Percentiles rank a stretch among this genome's conserved stretches.
phyloP scores from a whole-genome alignment of 2,329 filamentous ascomycete species.

The Colletotrichum sp. region DNA sequence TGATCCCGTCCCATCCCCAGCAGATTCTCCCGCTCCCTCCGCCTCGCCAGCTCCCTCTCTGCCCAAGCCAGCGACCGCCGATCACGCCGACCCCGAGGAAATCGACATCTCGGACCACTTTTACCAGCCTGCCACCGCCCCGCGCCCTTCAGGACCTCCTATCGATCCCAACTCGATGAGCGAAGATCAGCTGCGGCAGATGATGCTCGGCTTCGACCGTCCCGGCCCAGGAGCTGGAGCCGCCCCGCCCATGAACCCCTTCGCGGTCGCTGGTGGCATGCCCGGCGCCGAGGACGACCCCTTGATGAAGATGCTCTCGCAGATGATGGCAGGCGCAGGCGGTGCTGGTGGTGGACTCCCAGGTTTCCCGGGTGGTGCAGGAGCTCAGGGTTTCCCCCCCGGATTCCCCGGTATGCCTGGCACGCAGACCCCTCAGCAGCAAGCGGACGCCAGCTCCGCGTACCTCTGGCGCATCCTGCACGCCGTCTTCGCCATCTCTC shows the following conservation, averaged over 20 bases:
- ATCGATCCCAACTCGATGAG: slow-evolving; percentile 42
- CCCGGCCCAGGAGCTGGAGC: slow-evolving; percentile 25
- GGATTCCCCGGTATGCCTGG: slow-evolving; percentile 31
- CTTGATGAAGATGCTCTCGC: slow-evolving; percentile 70
- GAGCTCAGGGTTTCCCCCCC: slow-evolving; percentile 34
- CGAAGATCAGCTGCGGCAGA: slow-evolving; percentile 67
- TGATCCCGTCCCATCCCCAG: background rate
- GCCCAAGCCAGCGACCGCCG: slow-evolving; percentile 23
- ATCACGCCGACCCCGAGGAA: slow-evolving; percentile 71
- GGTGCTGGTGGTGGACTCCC: slow-evolving; percentile 26
- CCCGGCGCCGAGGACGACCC: slow-evolving; percentile 50
- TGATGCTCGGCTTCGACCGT: slow-evolving; percentile 64
- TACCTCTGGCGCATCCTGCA: slow-evolving; percentile 76
- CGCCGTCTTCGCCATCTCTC: slow-evolving; percentile 69
- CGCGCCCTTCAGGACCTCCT: slow-evolving; percentile 26
- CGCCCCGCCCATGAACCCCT: slow-evolving; percentile 28
- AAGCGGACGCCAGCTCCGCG: slow-evolving; percentile 32
- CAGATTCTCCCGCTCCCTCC: slow-evolving; percentile 18
- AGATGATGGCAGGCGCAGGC: slow-evolving; percentile 63
- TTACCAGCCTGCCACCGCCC: slow-evolving; percentile 54
- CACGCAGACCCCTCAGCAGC: slow-evolving; percentile 36
- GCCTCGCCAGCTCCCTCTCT: slow-evolving; percentile 32
- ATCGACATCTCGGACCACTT: slow-evolving; percentile 80
- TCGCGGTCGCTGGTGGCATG: slow-evolving; percentile 8
- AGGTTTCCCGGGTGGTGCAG: slow-evolving; percentile 6